Conservation (phyloP, 345 rosid species). For the Gossypium longicalyx region DNA sequence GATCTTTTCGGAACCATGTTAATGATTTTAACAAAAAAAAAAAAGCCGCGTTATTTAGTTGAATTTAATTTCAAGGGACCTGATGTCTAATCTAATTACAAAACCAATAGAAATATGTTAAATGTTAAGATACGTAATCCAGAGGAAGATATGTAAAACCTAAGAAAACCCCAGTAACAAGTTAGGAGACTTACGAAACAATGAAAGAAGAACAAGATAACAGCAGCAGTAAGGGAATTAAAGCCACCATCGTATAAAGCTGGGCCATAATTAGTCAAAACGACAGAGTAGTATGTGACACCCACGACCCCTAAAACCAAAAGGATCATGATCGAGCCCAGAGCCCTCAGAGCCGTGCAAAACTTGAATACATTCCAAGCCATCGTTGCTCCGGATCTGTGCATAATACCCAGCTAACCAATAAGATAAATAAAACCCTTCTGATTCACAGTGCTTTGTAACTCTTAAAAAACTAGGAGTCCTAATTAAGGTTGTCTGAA, state of each 20-base stretch:
- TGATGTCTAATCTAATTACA: neutral
- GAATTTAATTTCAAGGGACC: neutral
- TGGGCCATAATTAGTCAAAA: conserved; percentile 81
- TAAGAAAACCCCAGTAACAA: conserved; percentile 5
- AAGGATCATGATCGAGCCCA: conserved; percentile 98
- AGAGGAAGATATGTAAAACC: conserved; percentile 11
- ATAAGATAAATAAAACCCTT: neutral
- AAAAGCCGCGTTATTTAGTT: neutral
- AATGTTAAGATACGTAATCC: neutral
- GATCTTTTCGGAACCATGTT: neutral
- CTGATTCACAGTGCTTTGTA: neutral
- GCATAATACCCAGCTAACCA: conserved; percentile 47
- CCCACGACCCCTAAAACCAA: conserved; percentile 88
- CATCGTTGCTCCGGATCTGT: conserved; percentile 92
- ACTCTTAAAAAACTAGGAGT: neutral
- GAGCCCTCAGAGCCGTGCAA: conserved; percentile 87
- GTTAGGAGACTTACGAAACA: conserved; percentile 49
- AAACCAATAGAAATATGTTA: neutral
- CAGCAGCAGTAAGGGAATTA: conserved; percentile 48
- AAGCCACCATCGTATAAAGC: conserved; percentile 65
- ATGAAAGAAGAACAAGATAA: conserved; percentile 70
- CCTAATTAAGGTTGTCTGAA: conserved; percentile 6
- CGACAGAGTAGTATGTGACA: conserved; percentile 89
- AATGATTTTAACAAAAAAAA: neutral
- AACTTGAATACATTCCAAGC: conserved; percentile 99